phyloP scores from a whole-genome alignment of 345 rosid species.

The Eucalyptus sp. region DNA sequence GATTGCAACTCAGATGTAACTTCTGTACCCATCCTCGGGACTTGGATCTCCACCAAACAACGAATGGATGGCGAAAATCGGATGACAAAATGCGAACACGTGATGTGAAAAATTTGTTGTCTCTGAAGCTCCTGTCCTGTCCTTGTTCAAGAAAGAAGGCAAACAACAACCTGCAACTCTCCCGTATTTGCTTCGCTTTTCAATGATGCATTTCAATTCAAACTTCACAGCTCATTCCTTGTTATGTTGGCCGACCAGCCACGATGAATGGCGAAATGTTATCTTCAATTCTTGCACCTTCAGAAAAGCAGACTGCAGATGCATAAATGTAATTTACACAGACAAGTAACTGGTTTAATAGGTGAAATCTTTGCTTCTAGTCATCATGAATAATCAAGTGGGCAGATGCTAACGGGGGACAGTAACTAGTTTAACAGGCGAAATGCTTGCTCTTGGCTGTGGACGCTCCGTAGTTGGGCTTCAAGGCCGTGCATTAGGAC shows the following conservation, averaged over 20 bases:
- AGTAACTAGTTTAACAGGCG: no score
- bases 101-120: background rate
- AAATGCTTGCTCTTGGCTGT: background rate
- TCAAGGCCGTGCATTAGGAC: background rate
- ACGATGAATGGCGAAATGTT: background rate
- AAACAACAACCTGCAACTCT: background rate
- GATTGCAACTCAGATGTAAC: background rate
- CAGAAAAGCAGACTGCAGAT: background rate
- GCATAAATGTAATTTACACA: background rate
- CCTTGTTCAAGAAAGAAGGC: background rate
- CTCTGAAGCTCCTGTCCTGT: background rate
- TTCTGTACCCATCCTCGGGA: background rate
- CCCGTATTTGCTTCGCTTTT: background rate
- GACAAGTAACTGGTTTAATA: background rate
- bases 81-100: background rate
- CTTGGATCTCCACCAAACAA: background rate
- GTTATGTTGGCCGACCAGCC: background rate
- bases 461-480: background rate
- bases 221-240: background rate
- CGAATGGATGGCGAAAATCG: background rate
- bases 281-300: background rate
- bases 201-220: background rate
- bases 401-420: background rate
- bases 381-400: background rate
- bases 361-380: background rate